A percentile compares a stretch with the other conserved stretches of the same genome.
Conservation (phyloP, 2,329 filamentous ascomycete species). For the Parafenestella ontariensis region DNA sequence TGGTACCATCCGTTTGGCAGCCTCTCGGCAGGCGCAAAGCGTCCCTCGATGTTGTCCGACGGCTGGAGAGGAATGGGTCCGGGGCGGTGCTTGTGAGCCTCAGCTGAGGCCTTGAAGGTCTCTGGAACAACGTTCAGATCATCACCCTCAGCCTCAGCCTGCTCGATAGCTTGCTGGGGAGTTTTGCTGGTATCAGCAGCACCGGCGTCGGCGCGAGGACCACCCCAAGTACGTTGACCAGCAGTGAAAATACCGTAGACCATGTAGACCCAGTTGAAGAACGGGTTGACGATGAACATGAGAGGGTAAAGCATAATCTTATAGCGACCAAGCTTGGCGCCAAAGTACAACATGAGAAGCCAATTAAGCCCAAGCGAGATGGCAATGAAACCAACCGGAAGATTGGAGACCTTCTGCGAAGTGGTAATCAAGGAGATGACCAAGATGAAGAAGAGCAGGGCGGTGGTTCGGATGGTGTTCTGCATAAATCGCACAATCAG, state of each 20-base stretch:
- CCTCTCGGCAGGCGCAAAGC: slow-evolving; percentile 75
- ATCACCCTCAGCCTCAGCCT: slow-evolving; percentile 79
- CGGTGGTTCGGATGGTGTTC: slow-evolving; percentile 94
- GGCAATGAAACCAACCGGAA: slow-evolving; percentile 92
- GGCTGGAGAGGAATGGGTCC: slow-evolving; percentile 71
- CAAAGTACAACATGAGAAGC: slow-evolving; percentile 96
- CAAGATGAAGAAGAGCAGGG: slow-evolving; percentile 93
- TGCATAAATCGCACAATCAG: slow-evolving; percentile 90
- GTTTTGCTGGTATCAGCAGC: slow-evolving; percentile 78
- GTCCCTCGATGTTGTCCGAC: slow-evolving; percentile 75
- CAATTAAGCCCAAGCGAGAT: slow-evolving; percentile 94
- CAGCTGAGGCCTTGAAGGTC: slow-evolving; percentile 70
- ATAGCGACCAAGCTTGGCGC: slow-evolving; percentile 81
- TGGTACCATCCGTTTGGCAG: slow-evolving; percentile 73
- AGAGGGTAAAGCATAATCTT: slow-evolving; percentile 95
- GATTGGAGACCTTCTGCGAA: slow-evolving; percentile 75
- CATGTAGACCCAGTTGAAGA: slow-evolving; percentile 99
- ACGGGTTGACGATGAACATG: slow-evolving; percentile 95
- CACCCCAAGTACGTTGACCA: slow-evolving; percentile 93
- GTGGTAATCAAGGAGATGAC: slow-evolving; percentile 85
- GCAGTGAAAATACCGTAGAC: slow-evolving; percentile 96
- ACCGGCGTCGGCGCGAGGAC: slow-evolving; percentile 87
- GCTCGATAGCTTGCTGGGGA: slow-evolving; percentile 81
- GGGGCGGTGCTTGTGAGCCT: slow-evolving; percentile 59
- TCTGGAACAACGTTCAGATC: slow-evolving; percentile 90